phyloP scores from a whole-genome alignment of 176 grass and related monocot genomes.

The Metroxylon sagu region DNA sequence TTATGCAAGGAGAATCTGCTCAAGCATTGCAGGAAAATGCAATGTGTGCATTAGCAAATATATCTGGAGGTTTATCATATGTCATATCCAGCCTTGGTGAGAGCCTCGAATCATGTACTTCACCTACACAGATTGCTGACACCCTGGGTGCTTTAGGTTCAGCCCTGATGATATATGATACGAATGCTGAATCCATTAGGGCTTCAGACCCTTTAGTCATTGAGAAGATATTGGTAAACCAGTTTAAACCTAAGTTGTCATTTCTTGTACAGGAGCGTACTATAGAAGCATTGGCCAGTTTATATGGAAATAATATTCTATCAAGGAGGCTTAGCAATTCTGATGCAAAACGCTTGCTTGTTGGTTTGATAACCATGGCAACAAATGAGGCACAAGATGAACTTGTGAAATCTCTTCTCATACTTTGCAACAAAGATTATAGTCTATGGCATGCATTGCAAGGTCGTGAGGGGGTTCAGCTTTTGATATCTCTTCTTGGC shows the following conservation, averaged over 20 bases:
- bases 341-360: constrained; percentile 90
- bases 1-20: constrained; percentile 99
- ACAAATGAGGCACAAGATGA: constrained; percentile 87
- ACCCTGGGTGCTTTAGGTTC: constrained; percentile 96
- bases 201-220: constrained; percentile 63
- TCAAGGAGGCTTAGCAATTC: constrained; percentile 70
- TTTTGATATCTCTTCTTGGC: constrained; percentile 97
- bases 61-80: constrained; percentile 96
- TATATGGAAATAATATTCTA: constrained; percentile 88
- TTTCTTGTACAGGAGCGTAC: constrained; percentile 94
- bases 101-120: constrained; percentile 93
- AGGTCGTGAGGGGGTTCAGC: constrained; percentile 95
- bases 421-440: constrained; percentile 79
- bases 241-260: constrained; percentile 78
- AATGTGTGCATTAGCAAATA: constrained; percentile 98
- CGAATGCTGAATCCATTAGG: constrained; percentile 77
- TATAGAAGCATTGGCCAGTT: constrained; percentile 98
- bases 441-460: constrained; percentile 96
- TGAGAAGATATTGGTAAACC: constrained; percentile 89
- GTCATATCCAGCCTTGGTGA: constrained; percentile 97
- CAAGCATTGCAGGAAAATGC: constrained; percentile 99
- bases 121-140: constrained; percentile 90
- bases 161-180: constrained; percentile 99
- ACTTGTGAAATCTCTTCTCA: constrained; percentile 77
- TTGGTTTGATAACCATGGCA: constrained; percentile 96